Percentiles rank a stretch among this genome's conserved stretches.
Evolutionary conservation across 2,329 filamentous ascomycete genomes (phyloP).

Genomic region (Nectriaceae sp.): DNA sequence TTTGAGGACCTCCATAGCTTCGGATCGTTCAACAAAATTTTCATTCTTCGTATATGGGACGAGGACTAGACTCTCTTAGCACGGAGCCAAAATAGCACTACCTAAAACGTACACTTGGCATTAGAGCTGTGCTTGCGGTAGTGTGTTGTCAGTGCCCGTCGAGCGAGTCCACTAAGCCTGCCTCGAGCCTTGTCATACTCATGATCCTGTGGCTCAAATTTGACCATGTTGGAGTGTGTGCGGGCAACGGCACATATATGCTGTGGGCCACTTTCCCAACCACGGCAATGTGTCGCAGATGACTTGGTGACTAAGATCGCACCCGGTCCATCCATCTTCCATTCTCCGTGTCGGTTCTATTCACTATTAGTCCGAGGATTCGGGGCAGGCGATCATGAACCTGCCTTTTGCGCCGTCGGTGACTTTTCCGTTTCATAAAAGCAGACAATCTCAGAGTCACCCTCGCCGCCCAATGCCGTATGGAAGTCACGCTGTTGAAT

Average conservation of each 20-base stretch:
- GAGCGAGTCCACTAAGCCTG: slow-evolving; percentile 6
- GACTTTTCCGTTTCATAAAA: slow-evolving; percentile 26
- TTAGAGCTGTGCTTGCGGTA: neutral
- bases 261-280: slow-evolving; percentile 18
- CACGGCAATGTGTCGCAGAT: slow-evolving; percentile 24
- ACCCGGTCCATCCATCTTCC: slow-evolving; percentile 22
- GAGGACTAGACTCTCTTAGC: slow-evolving; percentile 8
- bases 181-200: slow-evolving; percentile 6
- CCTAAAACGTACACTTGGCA: slow-evolving; percentile 9
- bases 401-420: slow-evolving; percentile 22
- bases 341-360: slow-evolving; percentile 20
- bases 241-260: slow-evolving; percentile 22
- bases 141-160: neutral
- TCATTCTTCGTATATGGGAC: slow-evolving; percentile 12
- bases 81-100: neutral
- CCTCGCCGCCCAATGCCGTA: slow-evolving; percentile 9
- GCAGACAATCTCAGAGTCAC: slow-evolving; percentile 19
- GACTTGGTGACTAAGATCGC: slow-evolving; percentile 21
- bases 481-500: slow-evolving; percentile 7
- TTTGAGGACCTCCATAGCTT: slow-evolving; percentile 4
- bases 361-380: neutral
- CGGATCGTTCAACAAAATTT: slow-evolving; percentile 8
- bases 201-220: slow-evolving; percentile 22
- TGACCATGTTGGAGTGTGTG: slow-evolving; percentile 27
- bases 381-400: neutral